phyloP scores from a whole-genome alignment of 345 rosid genomes.

The Turnera subulata region DNA sequence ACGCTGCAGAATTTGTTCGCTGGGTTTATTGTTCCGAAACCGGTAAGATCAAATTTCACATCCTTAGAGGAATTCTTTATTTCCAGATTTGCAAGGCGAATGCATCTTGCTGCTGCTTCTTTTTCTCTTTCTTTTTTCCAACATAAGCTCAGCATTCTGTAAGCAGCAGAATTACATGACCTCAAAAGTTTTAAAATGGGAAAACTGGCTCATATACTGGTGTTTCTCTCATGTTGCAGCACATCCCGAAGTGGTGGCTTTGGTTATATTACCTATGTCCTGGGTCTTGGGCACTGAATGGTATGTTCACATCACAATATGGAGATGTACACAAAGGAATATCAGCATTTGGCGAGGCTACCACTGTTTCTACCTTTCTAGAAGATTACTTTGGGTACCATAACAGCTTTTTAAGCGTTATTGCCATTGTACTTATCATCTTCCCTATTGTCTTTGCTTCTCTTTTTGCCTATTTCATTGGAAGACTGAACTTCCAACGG shows the following conservation, averaged over 20 bases:
- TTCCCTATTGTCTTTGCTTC: constrained; percentile 52
- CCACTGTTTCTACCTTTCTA: constrained; percentile 38
- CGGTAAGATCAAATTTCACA: too few relatives aligned
- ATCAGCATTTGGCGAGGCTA: constrained; percentile 41
- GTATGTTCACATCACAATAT: constrained; percentile 62
- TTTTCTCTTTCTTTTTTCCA: constrained; percentile 1
- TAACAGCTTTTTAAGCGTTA: constrained; percentile 28
- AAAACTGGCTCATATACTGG: too few relatives aligned
- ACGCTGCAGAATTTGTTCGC: constrained; percentile 49
- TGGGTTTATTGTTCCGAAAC: constrained; percentile 61
- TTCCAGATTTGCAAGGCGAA: too few relatives aligned
- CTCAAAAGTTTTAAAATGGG: too few relatives aligned
- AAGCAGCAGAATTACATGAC: too few relatives aligned
- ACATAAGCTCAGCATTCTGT: too few relatives aligned
- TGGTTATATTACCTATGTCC: constrained; percentile 66
- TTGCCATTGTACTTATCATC: constrained; percentile 34
- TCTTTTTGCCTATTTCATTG: constrained; percentile 50
- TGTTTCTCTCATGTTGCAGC: constrained; percentile 44
- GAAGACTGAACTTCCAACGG: constrained; percentile 51
- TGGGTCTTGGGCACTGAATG: constrained; percentile 66
- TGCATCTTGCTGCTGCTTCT: too few relatives aligned
- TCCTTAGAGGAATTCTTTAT: too few relatives aligned
- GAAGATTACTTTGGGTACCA: constrained; percentile 55
- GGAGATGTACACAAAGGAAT: constrained; percentile 53
- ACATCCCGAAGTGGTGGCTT: constrained; percentile 82